Base-by-base conservation (phyloP, 768 basidiomycete genomes). In the Amylocystis lapponica region DNA sequence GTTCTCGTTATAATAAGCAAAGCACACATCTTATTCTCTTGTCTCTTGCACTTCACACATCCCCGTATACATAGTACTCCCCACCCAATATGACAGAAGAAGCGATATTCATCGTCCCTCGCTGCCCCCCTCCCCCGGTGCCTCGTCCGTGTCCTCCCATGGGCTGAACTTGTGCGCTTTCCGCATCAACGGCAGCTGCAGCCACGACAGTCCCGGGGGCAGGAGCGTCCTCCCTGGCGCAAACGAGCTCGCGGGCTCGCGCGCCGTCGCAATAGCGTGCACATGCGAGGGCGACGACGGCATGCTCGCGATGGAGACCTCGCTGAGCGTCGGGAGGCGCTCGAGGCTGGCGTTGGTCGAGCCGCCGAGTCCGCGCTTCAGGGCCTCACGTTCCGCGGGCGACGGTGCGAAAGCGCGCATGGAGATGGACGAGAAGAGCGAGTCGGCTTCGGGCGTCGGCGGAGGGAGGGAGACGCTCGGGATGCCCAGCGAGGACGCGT, bases 361-460 rank as follows among this genome's bases (percentile, higher is more conserved):
- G 13, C 81, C 77, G 36, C 83, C 81, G 12, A 91, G 64, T n/a
- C 77, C 85, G 40, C 87, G 82, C 52, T 86, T 81, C 25, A 93
- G 73, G 39, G 75, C 88, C 63, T 89, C 84, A 32, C 89, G 85
- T 71, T 93, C 89, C 49, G 82, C 87, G 41, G 83, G 85, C 49
- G 88, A 91, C 25, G 88, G 89, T 27, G 86, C 88, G 61, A 93
- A 93, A 14, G 88, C 89, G 56, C 85, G 86, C 45, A 87, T 62
- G n/a, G 64, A 65, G 38, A 62, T 53, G 21, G 56, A 43, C 45
- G 59, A 65, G 60, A 71, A 65, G 45, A 68, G 48, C 35, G 52
- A 48, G 40, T 52, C 54, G 2, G 55, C 10, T 29, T 47, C 46
- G 37, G 52, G 37, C 27, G 40, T 19, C 27, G 44, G 22, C 41